Conservation (phyloP, 2,329 filamentous ascomycete genomes). For the Meredithiella fracta region DNA sequence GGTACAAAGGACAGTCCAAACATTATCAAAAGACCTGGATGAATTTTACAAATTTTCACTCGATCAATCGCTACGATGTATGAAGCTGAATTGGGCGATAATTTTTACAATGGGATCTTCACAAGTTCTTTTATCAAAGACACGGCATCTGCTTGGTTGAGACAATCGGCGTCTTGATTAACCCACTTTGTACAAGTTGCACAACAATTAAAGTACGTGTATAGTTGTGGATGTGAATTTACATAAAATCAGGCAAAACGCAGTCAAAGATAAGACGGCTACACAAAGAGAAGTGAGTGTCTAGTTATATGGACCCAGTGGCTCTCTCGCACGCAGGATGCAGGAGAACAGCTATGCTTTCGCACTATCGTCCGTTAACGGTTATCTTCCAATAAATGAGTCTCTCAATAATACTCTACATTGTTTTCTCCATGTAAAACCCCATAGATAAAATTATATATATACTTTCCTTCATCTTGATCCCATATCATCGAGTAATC, state of each 20-base stretch:
- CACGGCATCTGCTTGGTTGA: background rate
- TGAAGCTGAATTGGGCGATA: background rate
- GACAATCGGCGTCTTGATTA: background rate
- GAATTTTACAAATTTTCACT: no score
- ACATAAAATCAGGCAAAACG: background rate
- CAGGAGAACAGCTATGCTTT: background rate
- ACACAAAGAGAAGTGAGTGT: no score
- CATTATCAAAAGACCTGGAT: background rate
- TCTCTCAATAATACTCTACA: no score
- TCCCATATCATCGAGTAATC: constrained; percentile 9
- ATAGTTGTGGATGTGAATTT: background rate
- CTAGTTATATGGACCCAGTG: background rate
- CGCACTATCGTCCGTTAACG: background rate
- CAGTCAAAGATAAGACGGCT: no score
- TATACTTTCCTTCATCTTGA: background rate
- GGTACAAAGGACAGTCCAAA: background rate
- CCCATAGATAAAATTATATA: no score
- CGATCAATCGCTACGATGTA: background rate
- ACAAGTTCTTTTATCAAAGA: background rate
- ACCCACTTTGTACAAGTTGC: background rate
- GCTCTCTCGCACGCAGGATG: background rate
- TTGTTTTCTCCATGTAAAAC: no score
- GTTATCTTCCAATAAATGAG: background rate
- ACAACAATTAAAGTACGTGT: background rate
- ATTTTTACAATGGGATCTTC: background rate